These are phyloP conservation scores for Penicillium arizonense DNA, from an alignment of 495 filamentous ascomycete species.

Conservation along the genomic window DNA sequence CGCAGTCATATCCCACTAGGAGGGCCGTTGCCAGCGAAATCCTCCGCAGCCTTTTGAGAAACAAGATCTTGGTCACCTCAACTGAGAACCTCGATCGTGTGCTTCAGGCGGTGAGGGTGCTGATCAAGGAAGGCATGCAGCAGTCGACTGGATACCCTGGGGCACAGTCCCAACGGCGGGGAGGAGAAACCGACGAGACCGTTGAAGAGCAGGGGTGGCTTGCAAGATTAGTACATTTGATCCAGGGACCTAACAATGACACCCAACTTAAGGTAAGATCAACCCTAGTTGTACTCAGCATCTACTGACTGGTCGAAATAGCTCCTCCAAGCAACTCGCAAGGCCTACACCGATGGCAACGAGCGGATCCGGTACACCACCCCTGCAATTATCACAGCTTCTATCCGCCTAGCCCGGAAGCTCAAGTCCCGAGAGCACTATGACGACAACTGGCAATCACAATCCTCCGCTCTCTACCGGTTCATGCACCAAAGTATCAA, in stretches of 20 bases:
- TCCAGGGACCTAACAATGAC: conserved; percentile 81
- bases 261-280: conserved; percentile 75
- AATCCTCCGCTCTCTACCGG: conserved; percentile 86
- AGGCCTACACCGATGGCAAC: conserved; percentile 87
- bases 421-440: conserved; percentile 92
- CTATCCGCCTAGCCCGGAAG: conserved; percentile 83
- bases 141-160: conserved; percentile 82
- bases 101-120: conserved; percentile 78
- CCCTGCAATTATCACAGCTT: conserved; percentile 86
- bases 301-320: conserved; percentile 32
- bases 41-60: conserved; percentile 71
- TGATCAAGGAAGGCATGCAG: conserved; percentile 91
- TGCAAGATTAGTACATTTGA: conserved; percentile 84
- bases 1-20: conserved; percentile 91
- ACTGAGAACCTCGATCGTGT: conserved; percentile 82
- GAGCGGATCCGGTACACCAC: conserved; percentile 95
- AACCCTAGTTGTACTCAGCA: not conserved
- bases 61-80: conserved; percentile 73
- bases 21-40: conserved; percentile 88
- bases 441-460: conserved; percentile 90
- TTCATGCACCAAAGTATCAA: conserved; percentile 88
- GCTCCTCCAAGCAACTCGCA: conserved; percentile 84
- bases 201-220: conserved; percentile 97
- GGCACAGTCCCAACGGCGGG: conserved; percentile 62
- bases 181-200: conserved; percentile 85